phyloP scores from a whole-genome alignment of 371 early-diverging fungal genomes.

The Mucor lusitanicus region DNA sequence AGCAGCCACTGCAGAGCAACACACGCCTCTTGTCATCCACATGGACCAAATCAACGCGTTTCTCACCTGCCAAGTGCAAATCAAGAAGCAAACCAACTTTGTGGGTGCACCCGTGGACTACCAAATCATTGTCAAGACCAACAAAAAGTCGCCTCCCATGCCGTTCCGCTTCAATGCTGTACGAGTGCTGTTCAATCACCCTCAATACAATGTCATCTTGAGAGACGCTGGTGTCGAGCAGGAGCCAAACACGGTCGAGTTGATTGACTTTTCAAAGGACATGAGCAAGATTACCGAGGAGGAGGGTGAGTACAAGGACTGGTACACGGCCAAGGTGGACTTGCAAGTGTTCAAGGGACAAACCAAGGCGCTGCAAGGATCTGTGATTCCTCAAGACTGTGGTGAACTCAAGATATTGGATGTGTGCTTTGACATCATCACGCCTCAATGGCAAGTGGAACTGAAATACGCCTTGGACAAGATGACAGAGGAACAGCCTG shows the following conservation, averaged over 20 bases:
- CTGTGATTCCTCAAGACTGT: constrained; percentile 56
- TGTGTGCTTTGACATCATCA: constrained; percentile 47
- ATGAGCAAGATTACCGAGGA: constrained; percentile 16
- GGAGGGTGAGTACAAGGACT: constrained; percentile 29
- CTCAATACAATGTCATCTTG: constrained; percentile 38
- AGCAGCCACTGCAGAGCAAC: constrained; percentile 8
- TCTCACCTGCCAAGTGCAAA: constrained; percentile 51
- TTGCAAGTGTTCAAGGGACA: constrained; percentile 55
- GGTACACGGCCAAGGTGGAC: constrained; percentile 35
- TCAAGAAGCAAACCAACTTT: constrained; percentile 36
- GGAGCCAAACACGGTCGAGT: constrained; percentile 8
- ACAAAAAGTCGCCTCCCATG: constrained; percentile 37
- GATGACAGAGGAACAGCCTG: constrained; percentile 18
- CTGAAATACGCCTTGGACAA: constrained; percentile 50
- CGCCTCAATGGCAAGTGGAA: constrained; percentile 41
- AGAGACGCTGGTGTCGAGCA: constrained; percentile 20
- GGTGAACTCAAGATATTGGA: constrained; percentile 59
- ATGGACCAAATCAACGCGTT: constrained; percentile 79
- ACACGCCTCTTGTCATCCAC: constrained; percentile 48
- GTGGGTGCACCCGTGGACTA: constrained; percentile 37
- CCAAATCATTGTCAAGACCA: constrained; percentile 37
- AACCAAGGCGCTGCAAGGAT: constrained; percentile 67
- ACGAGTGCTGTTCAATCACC: constrained; percentile 61
- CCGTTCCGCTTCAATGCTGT: constrained; percentile 47
- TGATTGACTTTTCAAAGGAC: constrained; percentile 26